Conservation (phyloP, 805 yeast species). For the Saturnispora diversa region DNA sequence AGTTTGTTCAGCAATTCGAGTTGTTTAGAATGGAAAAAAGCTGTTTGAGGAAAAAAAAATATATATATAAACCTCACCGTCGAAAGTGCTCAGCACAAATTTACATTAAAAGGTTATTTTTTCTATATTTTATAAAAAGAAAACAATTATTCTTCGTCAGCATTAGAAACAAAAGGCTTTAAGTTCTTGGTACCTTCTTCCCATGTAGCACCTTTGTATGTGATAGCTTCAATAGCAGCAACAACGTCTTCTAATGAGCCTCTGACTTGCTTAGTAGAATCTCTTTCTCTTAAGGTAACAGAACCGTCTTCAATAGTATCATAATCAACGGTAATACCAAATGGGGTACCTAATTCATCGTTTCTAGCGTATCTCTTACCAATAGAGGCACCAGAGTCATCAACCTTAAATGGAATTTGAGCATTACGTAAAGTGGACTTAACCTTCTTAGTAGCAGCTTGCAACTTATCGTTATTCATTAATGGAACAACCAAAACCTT, state of each 20-base stretch:
- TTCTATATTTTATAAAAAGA: background rate
- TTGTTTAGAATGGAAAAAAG: conserved; percentile 1
- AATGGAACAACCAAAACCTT: conserved; percentile 93
- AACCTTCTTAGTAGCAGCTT: conserved; percentile 64
- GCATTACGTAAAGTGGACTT: conserved; percentile 63
- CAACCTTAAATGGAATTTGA: conserved; percentile 91
- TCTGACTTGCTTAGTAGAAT: conserved; percentile 92
- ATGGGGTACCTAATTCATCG: conserved; percentile 98
- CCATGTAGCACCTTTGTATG: conserved; percentile 75
- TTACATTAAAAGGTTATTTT: too few species aligned
- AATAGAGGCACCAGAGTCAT: conserved; percentile 93
- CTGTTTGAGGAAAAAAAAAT: too few species aligned
- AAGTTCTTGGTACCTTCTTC: conserved; percentile 71
- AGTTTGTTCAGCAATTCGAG: too few species aligned
- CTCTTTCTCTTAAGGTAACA: conserved; percentile 95
- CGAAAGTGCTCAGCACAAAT: too few species aligned
- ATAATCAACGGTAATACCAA: conserved; percentile 95
- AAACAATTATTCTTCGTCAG: conserved; percentile 30
- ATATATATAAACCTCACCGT: too few species aligned
- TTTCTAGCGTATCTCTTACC: conserved; percentile 98
- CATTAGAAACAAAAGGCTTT: conserved; percentile 65
- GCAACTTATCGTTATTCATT: conserved; percentile 72
- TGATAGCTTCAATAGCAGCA: conserved; percentile 65
- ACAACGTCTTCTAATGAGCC: conserved; percentile 69
- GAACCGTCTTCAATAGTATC: conserved; percentile 83